Conservation (phyloP, 768 basidiomycete genomes). For the Clathrus columnatus region DNA sequence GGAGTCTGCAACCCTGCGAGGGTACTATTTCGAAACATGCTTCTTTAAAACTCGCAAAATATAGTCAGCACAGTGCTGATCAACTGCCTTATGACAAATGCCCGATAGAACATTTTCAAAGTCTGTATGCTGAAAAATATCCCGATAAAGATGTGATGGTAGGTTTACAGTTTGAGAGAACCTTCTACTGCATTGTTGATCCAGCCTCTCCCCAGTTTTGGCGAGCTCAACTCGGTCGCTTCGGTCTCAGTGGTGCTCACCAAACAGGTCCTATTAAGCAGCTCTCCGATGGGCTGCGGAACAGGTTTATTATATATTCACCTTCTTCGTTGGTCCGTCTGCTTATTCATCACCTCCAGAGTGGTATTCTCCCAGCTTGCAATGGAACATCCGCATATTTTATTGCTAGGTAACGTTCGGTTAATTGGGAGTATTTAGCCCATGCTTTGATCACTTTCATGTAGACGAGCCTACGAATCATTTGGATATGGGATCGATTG, state of each 20-base stretch:
- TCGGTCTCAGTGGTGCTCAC: conserved; percentile 90
- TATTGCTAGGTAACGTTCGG: conserved; percentile 65
- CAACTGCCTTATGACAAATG: conserved; percentile 90
- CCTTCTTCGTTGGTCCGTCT: conserved; percentile 14
- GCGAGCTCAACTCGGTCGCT: conserved; percentile 90
- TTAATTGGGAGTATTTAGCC: conserved; percentile 11
- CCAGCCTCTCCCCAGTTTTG: conserved; percentile 51
- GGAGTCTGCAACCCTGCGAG: conserved; percentile 65
- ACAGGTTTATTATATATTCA: conserved; percentile 50
- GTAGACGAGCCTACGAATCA: conserved; percentile 93
- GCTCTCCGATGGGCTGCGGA: conserved; percentile 90
- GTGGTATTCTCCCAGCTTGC: conserved; percentile 95
- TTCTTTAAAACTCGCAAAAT: conserved; percentile 90
- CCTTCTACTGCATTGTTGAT: conserved; percentile 2
- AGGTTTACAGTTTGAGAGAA: conserved; percentile 6
- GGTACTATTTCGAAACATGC: conserved; percentile 89
- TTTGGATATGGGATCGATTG: conserved; percentile 96
- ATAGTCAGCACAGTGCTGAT: conserved; percentile 97
- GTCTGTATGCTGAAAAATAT: conserved; percentile 67
- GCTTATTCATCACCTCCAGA: conserved; percentile 27
- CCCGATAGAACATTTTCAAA: conserved; percentile 92
- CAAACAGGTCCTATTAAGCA: conserved; percentile 92
- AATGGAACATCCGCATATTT: conserved; percentile 96
- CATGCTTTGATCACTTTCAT: conserved; percentile 9
- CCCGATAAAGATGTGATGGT: conserved; percentile 87